Evolutionary conservation across 441 rosid genomes (phyloP), one percentile per base, ranked within the genome.

Genomic region (Breynia disticha): DNA sequence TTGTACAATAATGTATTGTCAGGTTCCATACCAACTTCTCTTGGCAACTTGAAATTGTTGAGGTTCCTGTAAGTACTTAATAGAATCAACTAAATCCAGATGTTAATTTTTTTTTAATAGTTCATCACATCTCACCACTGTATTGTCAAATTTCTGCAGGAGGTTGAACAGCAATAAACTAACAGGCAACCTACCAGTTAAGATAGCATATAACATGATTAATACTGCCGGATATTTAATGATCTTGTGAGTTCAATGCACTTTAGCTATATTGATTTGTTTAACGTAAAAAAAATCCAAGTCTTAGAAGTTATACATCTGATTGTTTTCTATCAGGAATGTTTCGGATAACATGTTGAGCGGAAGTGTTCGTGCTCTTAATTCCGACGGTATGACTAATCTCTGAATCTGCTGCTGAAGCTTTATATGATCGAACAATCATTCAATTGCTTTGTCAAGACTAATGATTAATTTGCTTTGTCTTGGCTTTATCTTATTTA

Each of bases 21-120:
- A 16, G 83, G 83, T 10, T 16, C 59, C n/a, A 63, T 80, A 37
- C 83, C 81, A 15, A 14, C 72, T 48, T 56, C 79, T 48, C 51
- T 77, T n/a, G 80, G 72, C 60, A 68, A 70, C 48, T 54, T 79
- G 63, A 46, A 24, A 8, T 66, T 64, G 38, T 41, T 75, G 60
- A 54, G 35, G 37, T 72, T 63, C 32, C 9, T 79, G 76, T 79
- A 62, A 48, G 75, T 70, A 14, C 20, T 14, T n/a, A 28, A 7
- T 8, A 16, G n/a, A 9, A 11, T 41, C 43, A 41, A 11, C 44
- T 11, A 41, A 11, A 41, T 41, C n/a, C 13, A 41, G 44, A 41
- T 41, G 13, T 21, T 7, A 16, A 10, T 20, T 49, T 24, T 49
- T 49, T 16, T 10, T 18, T 45, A 54, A 10, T 42, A 16, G 20